Base-by-base conservation (phyloP, 495 filamentous ascomycete genomes). In the Tuber aestivum region DNA sequence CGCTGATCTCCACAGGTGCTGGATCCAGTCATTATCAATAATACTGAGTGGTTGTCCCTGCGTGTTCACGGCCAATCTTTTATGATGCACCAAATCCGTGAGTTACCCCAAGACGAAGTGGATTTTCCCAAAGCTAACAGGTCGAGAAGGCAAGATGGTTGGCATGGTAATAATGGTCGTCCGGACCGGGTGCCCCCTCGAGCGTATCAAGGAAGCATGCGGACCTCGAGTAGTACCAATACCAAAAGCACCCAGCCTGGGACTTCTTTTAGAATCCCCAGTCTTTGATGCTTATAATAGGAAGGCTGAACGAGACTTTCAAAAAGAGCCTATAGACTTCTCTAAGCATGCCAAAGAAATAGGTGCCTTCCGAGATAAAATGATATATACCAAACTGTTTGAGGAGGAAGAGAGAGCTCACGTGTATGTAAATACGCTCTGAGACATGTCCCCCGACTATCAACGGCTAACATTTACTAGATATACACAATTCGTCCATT, bases 11-110 rank as follows among this genome's bases (percentile, higher is more conserved):
- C 56, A 32, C 16, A 80, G 79, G 80, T 91, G 77, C 82, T 86
- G 0, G 86, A 88, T 40, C 94, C 94, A 0, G 90, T 97, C 76
- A 86, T 92, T 74, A 95, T 97, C 83, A 88, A 94, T 78, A 91
- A 93, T 83, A 97, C 93, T 23, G 91, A 99, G 85, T 99, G 95
- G 95, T 87, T 99, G 12, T 95, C 92, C 40, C 86, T 98, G 73
- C 97, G 96, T 79, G 93, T 99, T 27, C 96, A 98, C 84, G 95
- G 95, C 0, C 95, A 99, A 84, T 94, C 91, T 75, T 99, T 99
- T 87, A 99, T 99, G 95, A 99, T 99, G 95, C 95, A 99, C 83
- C 95, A 99, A 84, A 99, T 99, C 84, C 92, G 95, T 76, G 97
- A 97, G 84, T 42, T 68, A 21, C 16, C 20, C 35, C 42, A 68